Percentiles rank a stretch among this genome's conserved stretches.
Evolutionary conservation across 108 stramenopile species (phyloP).

Genomic region (Skeletonema menzelii): DNA sequence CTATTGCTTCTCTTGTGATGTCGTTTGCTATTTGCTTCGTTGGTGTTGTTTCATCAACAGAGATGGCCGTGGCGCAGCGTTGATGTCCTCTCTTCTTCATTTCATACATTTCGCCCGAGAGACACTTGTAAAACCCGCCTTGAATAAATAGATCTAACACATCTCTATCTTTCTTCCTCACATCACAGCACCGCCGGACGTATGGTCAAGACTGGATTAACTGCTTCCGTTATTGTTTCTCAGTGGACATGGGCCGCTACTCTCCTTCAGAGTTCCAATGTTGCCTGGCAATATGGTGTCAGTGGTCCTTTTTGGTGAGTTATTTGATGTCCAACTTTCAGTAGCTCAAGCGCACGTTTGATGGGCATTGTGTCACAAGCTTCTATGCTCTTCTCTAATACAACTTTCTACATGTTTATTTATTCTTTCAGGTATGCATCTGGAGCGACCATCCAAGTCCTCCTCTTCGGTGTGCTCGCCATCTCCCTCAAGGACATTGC

Average conservation of each 20-base stretch:
- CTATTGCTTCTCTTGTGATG: too few relatives aligned
- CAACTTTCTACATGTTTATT: neutral
- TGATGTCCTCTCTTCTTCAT: neutral
- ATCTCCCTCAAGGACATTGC: constrained; percentile 91
- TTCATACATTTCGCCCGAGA: neutral
- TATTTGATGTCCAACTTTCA: too few relatives aligned
- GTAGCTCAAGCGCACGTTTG: constrained; percentile 19
- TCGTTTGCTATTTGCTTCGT: too few relatives aligned
- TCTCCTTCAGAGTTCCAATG: constrained; percentile 92
- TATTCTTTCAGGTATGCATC: constrained; percentile 68
- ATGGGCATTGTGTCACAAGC: neutral
- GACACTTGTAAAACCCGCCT: too few relatives aligned
- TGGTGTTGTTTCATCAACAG: too few relatives aligned
- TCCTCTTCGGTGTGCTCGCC: constrained; percentile 93
- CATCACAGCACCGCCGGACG: constrained; percentile 89
- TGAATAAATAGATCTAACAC: too few relatives aligned
- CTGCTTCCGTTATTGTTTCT: constrained; percentile 88
- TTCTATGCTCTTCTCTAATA: neutral
- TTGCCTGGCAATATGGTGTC: constrained; percentile 88
- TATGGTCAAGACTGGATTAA: constrained; percentile 90
- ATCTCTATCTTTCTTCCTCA: constrained; percentile 3
- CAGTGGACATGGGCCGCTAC: constrained; percentile 97
- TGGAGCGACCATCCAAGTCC: constrained; percentile 92
- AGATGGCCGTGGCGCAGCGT: neutral
- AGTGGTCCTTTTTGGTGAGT: constrained; percentile 88